These are phyloP conservation scores for Rhizoclosmatium globosum DNA, from an alignment of 192 early-diverging fungal genomes.

Conservation along the genomic window DNA sequence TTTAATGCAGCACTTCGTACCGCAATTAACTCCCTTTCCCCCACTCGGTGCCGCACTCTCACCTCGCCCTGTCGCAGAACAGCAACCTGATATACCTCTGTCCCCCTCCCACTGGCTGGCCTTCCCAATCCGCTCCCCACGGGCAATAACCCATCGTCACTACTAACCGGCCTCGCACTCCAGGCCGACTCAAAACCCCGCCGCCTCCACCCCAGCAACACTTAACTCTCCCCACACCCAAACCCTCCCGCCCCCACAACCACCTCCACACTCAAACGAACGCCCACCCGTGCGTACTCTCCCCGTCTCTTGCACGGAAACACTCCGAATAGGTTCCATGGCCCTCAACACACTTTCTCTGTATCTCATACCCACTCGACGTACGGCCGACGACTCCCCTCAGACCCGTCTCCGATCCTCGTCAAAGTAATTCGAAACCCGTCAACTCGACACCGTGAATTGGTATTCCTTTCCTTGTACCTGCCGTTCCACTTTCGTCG, in stretches of 20 bases:
- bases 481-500: background rate
- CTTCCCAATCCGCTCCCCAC: background rate
- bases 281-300: conserved; percentile 30
- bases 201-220: background rate
- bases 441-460: background rate
- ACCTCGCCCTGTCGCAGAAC: too few species aligned
- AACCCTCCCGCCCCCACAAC: background rate
- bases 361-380: background rate
- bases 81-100: background rate
- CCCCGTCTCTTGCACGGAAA: conserved; percentile 50
- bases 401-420: conserved; percentile 1
- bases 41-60: background rate
- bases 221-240: background rate
- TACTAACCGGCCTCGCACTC: background rate
- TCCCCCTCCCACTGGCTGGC: background rate
- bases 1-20: background rate
- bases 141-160: background rate
- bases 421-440: conserved; percentile 22
- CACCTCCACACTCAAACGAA: background rate
- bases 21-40: background rate
- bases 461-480: background rate
- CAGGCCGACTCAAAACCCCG: background rate
- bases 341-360: conserved; percentile 38
- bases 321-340: conserved; percentile 53
- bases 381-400: background rate